phyloP scores from a whole-genome alignment of 2,329 filamentous ascomycete species.

The Lachnellula subtilissima region DNA sequence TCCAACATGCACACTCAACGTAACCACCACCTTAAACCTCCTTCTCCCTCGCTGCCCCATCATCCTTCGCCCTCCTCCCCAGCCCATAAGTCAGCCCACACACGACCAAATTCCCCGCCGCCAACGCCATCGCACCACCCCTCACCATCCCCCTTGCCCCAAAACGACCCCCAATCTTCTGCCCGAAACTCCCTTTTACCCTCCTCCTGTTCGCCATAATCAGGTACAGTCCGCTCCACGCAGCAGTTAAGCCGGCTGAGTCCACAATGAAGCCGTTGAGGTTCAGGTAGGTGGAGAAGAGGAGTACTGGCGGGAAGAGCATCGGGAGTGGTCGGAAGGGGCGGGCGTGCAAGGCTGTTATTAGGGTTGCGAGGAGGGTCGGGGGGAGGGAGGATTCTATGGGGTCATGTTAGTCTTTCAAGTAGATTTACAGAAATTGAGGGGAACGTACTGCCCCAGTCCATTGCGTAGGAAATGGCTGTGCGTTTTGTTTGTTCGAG shows the following conservation, averaged over 20 bases:
- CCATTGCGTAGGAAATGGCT: slow-evolving; percentile 40
- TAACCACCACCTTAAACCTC: no score
- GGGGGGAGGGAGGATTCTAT: slow-evolving; percentile 61
- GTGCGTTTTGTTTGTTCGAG: slow-evolving; percentile 34
- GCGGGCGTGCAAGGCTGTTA: slow-evolving; percentile 61
- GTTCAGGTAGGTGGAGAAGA: slow-evolving; percentile 64
- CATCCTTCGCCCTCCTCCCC: slow-evolving; percentile 36
- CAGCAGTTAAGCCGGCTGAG: slow-evolving; percentile 57
- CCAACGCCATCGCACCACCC: slow-evolving; percentile 46
- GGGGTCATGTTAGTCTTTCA: slow-evolving; percentile 9
- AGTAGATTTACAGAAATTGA: neutral
- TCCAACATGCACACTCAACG: no score
- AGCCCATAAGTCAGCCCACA: slow-evolving; percentile 49
- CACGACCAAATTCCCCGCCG: slow-evolving; percentile 44
- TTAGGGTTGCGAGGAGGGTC: slow-evolving; percentile 59
- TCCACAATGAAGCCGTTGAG: slow-evolving; percentile 58
- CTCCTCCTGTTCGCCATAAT: slow-evolving; percentile 55
- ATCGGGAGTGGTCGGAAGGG: slow-evolving; percentile 62
- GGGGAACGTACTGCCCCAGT: slow-evolving; percentile 46
- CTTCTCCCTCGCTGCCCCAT: slow-evolving; percentile 7
- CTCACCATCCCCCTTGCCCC: slow-evolving; percentile 46
- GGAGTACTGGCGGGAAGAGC: slow-evolving; percentile 60
- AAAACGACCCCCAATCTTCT: slow-evolving; percentile 43
- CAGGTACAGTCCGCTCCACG: slow-evolving; percentile 62
- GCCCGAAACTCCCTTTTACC: slow-evolving; percentile 16